phyloP scores from a whole-genome alignment of 768 basidiomycete species.

The Russula olivacea region DNA sequence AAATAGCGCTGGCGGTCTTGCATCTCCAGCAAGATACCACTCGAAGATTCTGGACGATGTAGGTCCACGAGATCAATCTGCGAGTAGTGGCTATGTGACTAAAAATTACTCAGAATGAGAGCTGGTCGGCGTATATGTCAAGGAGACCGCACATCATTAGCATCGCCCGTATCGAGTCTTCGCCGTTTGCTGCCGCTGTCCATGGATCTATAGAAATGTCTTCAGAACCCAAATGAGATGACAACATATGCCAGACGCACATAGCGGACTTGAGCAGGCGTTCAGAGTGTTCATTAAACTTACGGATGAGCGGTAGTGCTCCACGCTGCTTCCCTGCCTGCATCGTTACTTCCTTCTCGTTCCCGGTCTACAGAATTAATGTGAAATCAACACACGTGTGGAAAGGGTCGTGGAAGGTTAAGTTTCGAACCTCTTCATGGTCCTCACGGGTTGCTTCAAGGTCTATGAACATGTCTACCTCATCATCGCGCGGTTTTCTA shows the following conservation, averaged over 20 bases:
- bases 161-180: constrained; percentile 38
- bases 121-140: not conserved
- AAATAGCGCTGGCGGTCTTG: constrained; percentile 80
- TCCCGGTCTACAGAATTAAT: constrained; percentile 58
- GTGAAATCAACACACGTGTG: constrained; percentile 1
- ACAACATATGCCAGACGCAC: constrained; percentile 37
- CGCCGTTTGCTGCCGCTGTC: constrained; percentile 56
- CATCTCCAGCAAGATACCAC: constrained; percentile 80
- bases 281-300: constrained; percentile 98
- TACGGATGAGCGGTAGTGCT: constrained; percentile 86
- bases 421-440: constrained; percentile 65
- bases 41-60: constrained; percentile 56
- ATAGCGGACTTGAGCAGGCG: constrained; percentile 74
- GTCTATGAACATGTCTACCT: constrained; percentile 74
- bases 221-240: not conserved
- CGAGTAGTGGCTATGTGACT: constrained; percentile 34
- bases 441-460: constrained; percentile 87
- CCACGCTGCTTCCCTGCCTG: constrained; percentile 85
- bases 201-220: constrained; percentile 34
- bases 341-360: constrained; percentile 91
- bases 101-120: constrained; percentile 1
- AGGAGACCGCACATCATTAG: constrained; percentile 38
- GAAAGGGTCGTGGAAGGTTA: constrained; percentile 3
- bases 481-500: constrained; percentile 54
- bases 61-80: constrained; percentile 86